These are phyloP conservation scores for Pseudogymnoascus sp. DNA, from an alignment of 2,329 filamentous ascomycete genomes.

Conservation along the genomic window DNA sequence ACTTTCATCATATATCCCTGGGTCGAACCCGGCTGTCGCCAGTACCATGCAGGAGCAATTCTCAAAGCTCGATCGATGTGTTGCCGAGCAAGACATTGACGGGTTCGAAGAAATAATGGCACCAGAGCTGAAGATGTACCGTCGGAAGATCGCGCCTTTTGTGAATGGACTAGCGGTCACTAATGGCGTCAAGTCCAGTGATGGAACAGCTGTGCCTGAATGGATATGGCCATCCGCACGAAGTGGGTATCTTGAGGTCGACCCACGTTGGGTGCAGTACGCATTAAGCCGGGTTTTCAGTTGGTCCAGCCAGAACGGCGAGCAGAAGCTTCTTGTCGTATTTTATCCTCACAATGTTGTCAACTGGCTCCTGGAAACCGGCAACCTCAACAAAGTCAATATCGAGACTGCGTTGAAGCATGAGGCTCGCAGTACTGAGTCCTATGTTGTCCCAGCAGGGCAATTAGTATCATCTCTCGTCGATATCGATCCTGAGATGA, in stretches of 20 bases:
- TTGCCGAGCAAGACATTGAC: constrained; percentile 29
- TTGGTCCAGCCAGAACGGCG: constrained; percentile 13
- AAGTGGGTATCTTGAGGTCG: constrained; percentile 38
- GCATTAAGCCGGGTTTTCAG: constrained; percentile 42
- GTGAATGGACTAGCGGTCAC: background rate
- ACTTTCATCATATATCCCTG: constrained; percentile 22
- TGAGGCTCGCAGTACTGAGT: constrained; percentile 33
- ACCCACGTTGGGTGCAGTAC: constrained; percentile 58
- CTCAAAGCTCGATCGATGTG: constrained; percentile 30
- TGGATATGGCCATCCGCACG: constrained; percentile 30
- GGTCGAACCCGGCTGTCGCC: constrained; percentile 17
- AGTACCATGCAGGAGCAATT: constrained; percentile 17
- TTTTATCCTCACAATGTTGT: constrained; percentile 45
- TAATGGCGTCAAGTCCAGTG: background rate
- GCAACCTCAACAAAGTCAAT: constrained; percentile 54
- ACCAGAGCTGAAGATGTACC: constrained; percentile 28
- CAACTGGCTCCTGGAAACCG: constrained; percentile 52
- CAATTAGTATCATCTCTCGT: constrained; percentile 57
- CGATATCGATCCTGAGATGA: constrained; percentile 60
- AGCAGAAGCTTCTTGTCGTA: constrained; percentile 29
- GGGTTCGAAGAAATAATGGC: constrained; percentile 37
- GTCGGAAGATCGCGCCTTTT: background rate
- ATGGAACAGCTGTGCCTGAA: constrained; percentile 36
- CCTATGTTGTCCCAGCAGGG: constrained; percentile 44
- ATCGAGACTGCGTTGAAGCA: constrained; percentile 50